Conservation (phyloP, 2,329 filamentous ascomycete species). For the Epichloe coenophiala region DNA sequence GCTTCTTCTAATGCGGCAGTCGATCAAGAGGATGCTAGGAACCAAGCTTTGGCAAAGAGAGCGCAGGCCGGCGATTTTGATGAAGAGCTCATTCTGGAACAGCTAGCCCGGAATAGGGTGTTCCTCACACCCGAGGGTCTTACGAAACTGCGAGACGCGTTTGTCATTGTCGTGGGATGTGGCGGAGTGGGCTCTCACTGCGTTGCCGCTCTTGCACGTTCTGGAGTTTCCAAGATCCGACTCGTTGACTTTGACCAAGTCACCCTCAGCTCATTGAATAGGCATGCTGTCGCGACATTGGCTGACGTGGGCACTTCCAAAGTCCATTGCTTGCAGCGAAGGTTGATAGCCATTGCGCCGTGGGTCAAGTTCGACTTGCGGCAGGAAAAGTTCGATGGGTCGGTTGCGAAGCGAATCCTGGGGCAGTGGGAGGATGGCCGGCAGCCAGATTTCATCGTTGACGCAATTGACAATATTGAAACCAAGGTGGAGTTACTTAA, state of each 20-base stretch:
- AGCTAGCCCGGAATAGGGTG: slow-evolving; percentile 82
- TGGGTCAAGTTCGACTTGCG: slow-evolving; percentile 84
- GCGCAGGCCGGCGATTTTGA: slow-evolving; percentile 52
- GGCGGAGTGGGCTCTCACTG: slow-evolving; percentile 94
- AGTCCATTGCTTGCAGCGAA: slow-evolving; percentile 67
- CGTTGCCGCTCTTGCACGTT: slow-evolving; percentile 70
- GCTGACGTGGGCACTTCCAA: slow-evolving; percentile 90
- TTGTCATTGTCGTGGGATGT: slow-evolving; percentile 81
- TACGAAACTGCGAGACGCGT: slow-evolving; percentile 62
- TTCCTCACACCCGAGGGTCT: slow-evolving; percentile 80
- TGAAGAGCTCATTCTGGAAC: slow-evolving; percentile 80
- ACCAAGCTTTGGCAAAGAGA: slow-evolving; percentile 42
- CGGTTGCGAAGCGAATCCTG: slow-evolving; percentile 53
- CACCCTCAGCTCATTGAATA: slow-evolving; percentile 81
- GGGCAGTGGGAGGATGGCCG: slow-evolving; percentile 39
- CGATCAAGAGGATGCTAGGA: slow-evolving; percentile 49
- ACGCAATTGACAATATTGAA: slow-evolving; percentile 97
- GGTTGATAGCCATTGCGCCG: slow-evolving; percentile 75
- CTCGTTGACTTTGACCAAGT: slow-evolving; percentile 97
- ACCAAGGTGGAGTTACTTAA: slow-evolving; percentile 85
- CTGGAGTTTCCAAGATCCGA: slow-evolving; percentile 75
- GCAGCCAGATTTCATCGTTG: slow-evolving; percentile 77
- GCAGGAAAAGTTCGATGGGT: slow-evolving; percentile 67
- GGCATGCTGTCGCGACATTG: slow-evolving; percentile 89
- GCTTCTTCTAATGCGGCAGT: slow-evolving; percentile 31